Conservation (phyloP, 305 asterid genomes). For the Fraxinus sp. region DNA sequence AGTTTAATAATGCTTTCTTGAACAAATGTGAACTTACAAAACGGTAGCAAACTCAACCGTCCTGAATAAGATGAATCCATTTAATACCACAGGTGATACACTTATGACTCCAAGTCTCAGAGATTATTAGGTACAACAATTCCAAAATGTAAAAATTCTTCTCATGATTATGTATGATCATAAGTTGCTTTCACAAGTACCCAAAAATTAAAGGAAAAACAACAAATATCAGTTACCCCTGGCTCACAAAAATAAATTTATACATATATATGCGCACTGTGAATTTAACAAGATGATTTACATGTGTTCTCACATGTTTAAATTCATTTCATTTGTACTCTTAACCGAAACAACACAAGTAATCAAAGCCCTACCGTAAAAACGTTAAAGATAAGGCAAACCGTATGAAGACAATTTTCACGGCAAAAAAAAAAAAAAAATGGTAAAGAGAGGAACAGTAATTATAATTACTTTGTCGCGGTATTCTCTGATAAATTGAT, state of each 20-base stretch:
- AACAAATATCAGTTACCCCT: background rate
- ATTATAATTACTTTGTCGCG: slow-evolving; percentile 56
- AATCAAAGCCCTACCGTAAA: background rate
- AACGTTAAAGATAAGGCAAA: background rate
- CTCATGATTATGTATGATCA: background rate
- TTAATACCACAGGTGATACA: background rate
- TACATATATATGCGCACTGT: background rate
- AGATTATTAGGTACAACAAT: background rate
- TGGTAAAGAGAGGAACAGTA: background rate
- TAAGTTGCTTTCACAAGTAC: background rate
- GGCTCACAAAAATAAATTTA: background rate
- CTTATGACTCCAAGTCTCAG: background rate
- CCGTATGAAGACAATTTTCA: background rate
- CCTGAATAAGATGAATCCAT: background rate
- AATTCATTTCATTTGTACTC: background rate
- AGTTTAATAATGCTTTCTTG: background rate
- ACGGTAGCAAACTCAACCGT: background rate
- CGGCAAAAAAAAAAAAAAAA: background rate
- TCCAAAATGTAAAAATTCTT: background rate
- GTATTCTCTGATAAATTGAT: slow-evolving; percentile 75
- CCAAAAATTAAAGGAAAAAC: background rate
- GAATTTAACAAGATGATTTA: background rate
- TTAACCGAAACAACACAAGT: background rate
- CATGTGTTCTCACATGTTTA: background rate
- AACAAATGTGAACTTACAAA: background rate